Percentiles rank a stretch among this genome's conserved stretches.
Conservation (phyloP, 352 stramenopile genomes). For the Phytophthora ramorum region DNA sequence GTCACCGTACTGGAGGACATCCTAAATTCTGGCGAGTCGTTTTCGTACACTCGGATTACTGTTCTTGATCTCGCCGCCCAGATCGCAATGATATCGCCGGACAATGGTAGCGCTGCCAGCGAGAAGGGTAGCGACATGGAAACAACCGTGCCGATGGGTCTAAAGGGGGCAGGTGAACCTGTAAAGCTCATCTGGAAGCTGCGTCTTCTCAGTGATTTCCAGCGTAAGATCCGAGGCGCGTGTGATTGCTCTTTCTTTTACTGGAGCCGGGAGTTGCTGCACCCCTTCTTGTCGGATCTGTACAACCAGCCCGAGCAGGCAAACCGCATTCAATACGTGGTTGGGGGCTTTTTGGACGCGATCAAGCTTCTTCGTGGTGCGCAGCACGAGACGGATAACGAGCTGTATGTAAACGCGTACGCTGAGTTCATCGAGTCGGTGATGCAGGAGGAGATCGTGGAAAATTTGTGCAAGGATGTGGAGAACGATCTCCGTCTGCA, state of each 20-base stretch:
- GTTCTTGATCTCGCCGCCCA: conserved; percentile 83
- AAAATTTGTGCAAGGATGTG: conserved; percentile 92
- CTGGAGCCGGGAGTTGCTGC: conserved; percentile 91
- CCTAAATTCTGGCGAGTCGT: conserved; percentile 79
- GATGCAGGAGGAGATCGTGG: conserved; percentile 88
- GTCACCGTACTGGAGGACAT: conserved; percentile 90
- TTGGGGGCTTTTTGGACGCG: conserved; percentile 81
- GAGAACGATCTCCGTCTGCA: conserved; percentile 94
- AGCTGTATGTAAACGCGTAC: conserved; percentile 73
- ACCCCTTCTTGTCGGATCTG: conserved; percentile 85
- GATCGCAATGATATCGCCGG: conserved; percentile 79
- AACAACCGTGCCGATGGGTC: conserved; percentile 40
- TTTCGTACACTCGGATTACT: conserved; percentile 86
- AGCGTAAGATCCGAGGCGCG: conserved; percentile 82
- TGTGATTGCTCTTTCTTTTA: conserved; percentile 95
- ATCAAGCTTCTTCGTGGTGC: conserved; percentile 77
- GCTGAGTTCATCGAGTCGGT: conserved; percentile 84
- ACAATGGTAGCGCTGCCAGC: conserved; percentile 40
- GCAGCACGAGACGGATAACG: conserved; percentile 80
- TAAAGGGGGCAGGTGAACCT: conserved; percentile 76
- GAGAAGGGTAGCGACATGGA: conserved; percentile 56
- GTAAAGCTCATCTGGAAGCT: conserved; percentile 89
- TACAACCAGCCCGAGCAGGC: conserved; percentile 84
- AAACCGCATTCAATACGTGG: conserved; percentile 86
- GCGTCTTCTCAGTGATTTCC: conserved; percentile 88